A percentile compares a stretch with the other conserved stretches of the same genome.
Conservation (phyloP, 2,329 filamentous ascomycete species). For the Malbranchea cinnamomea region DNA sequence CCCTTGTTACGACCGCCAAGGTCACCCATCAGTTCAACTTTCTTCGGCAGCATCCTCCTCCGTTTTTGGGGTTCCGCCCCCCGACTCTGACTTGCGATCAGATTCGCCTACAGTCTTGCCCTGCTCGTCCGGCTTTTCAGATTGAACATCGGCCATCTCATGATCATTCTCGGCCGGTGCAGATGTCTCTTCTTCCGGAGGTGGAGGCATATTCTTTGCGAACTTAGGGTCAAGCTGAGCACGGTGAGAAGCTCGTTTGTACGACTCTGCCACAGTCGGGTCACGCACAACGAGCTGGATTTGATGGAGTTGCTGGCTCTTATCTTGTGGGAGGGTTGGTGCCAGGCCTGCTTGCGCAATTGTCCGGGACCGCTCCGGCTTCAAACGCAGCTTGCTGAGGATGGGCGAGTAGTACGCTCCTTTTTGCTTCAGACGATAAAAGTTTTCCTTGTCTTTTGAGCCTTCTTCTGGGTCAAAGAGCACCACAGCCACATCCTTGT, state of each 20-base stretch:
- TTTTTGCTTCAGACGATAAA: slow-evolving; percentile 25
- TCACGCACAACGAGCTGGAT: slow-evolving; percentile 38
- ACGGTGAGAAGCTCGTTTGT: slow-evolving; percentile 30
- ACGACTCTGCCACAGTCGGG: slow-evolving; percentile 34
- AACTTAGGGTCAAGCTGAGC: slow-evolving; percentile 33
- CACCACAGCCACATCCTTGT: slow-evolving; percentile 43
- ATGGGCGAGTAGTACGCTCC: slow-evolving; percentile 51
- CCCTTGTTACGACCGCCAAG: too few species aligned
- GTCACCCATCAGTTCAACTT: too few species aligned
- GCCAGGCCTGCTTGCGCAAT: slow-evolving; percentile 27
- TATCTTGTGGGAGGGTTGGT: slow-evolving; percentile 23
- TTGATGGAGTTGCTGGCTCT: slow-evolving; percentile 37
- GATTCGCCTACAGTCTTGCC: too few species aligned
- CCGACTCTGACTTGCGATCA: too few species aligned
- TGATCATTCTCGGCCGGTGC: not conserved
- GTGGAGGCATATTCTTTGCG: slow-evolving; percentile 21
- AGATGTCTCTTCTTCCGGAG: slow-evolving; percentile 12
- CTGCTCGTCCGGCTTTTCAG: too few species aligned
- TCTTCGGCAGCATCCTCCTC: too few species aligned
- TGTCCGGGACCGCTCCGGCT: slow-evolving; percentile 32
- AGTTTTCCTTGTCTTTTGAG: slow-evolving; percentile 8
- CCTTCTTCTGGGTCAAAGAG: slow-evolving; percentile 36
- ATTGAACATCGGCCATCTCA: slow-evolving; percentile 4
- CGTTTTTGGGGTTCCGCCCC: too few species aligned
- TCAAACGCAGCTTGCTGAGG: slow-evolving; percentile 40